phyloP scores from a whole-genome alignment of 2,329 filamentous ascomycete species.

The Cyclaneusma minus region DNA sequence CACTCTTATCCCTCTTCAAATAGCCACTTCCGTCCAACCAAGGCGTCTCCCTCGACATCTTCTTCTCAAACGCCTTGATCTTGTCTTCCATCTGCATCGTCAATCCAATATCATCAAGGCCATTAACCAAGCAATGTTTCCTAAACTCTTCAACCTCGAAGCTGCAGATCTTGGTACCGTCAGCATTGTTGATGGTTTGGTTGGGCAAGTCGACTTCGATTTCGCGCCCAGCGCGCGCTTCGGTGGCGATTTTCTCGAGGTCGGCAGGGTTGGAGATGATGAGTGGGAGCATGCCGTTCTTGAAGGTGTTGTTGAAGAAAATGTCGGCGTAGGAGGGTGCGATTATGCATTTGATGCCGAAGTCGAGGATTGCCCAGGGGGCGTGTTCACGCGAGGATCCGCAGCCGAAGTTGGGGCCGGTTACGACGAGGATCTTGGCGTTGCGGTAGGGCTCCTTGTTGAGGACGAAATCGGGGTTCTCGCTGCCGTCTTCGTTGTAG shows the following conservation, averaged over 20 bases:
- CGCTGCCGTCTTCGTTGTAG: slow-evolving; percentile 56
- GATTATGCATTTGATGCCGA: slow-evolving; percentile 88
- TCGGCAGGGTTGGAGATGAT: slow-evolving; percentile 50
- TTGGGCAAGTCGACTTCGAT: slow-evolving; percentile 80
- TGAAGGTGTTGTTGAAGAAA: slow-evolving; percentile 99
- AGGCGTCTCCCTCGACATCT: slow-evolving; percentile 62
- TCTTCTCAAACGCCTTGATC: slow-evolving; percentile 69
- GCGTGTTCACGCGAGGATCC: slow-evolving; percentile 88
- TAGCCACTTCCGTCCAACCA: slow-evolving; percentile 87
- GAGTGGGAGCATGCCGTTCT: slow-evolving; percentile 96
- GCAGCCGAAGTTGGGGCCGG: slow-evolving; percentile 89
- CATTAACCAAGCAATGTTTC: slow-evolving; percentile 87
- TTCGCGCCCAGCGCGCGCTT: slow-evolving; percentile 67
- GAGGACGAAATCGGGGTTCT: slow-evolving; percentile 72
- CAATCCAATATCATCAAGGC: slow-evolving; percentile 87
- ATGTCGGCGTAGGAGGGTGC: slow-evolving; percentile 86
- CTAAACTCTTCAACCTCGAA: slow-evolving; percentile 90
- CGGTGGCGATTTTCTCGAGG: slow-evolving; percentile 55
- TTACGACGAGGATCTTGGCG: slow-evolving; percentile 81
- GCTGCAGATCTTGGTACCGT: slow-evolving; percentile 55
- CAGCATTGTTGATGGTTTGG: slow-evolving; percentile 64
- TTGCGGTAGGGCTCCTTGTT: slow-evolving; percentile 78
- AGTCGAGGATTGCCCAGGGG: slow-evolving; percentile 91
- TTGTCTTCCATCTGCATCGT: slow-evolving; percentile 87
- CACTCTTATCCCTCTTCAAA: slow-evolving; percentile 42